Evolutionary conservation across 192 early-diverging fungal species (phyloP).

Genomic region (Coemansia guatemalensis): DNA sequence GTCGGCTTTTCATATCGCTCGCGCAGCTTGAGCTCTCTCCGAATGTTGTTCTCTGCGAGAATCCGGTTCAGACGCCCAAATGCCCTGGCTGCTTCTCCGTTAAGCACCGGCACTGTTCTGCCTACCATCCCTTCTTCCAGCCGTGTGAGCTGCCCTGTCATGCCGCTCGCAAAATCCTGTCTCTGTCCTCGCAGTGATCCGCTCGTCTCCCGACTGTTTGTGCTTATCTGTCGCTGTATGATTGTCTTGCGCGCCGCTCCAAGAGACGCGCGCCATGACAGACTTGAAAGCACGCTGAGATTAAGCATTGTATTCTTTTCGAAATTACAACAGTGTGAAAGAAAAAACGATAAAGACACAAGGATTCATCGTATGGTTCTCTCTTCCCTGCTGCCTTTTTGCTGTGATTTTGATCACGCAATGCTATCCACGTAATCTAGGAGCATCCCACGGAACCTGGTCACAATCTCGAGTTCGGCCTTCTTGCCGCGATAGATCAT

Average conservation of each 20-base stretch:
- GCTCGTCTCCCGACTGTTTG: constrained; percentile 1
- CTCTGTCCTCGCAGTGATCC: not conserved
- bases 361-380: not conserved
- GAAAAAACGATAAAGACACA: not conserved
- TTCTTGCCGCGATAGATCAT: constrained; percentile 48
- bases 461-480: constrained; percentile 38
- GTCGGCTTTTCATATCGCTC: constrained; percentile 69
- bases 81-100: constrained; percentile 40
- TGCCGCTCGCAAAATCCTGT: constrained; percentile 23
- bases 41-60: constrained; percentile 57
- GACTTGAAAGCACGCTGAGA: not conserved
- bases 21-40: constrained; percentile 57
- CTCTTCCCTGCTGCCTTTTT: not conserved
- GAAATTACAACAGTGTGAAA: not conserved
- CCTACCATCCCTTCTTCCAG: constrained; percentile 24
- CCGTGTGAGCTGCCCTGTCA: constrained; percentile 8
- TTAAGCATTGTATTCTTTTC: not conserved
- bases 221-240: not conserved
- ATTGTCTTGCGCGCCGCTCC: not conserved
- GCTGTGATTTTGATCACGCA: not conserved
- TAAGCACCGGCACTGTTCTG: constrained; percentile 52
- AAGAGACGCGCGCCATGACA: not conserved
- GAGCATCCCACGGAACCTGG: constrained; percentile 25
- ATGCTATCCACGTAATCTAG: constrained; percentile 17
- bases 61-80: constrained; percentile 62